These are phyloP conservation scores for Agaricus blazei DNA, from an alignment of 768 basidiomycete species.

Conservation along the genomic window DNA sequence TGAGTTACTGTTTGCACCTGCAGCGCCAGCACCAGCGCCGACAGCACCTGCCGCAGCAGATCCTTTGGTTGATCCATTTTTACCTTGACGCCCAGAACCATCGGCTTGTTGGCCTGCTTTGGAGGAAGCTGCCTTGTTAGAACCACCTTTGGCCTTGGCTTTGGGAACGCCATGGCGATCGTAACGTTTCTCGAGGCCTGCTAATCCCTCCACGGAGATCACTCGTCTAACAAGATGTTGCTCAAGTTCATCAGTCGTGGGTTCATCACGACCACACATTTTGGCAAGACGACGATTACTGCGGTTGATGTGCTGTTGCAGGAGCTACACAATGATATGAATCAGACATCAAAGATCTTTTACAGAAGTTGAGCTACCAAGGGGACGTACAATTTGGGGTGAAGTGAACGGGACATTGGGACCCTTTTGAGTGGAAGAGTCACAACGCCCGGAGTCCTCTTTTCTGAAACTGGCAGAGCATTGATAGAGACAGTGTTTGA, in stretches of 20 bases:
- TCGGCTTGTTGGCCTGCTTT: constrained; percentile 5
- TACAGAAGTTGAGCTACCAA: background rate
- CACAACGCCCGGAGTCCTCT: constrained; percentile 25
- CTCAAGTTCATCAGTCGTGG: constrained; percentile 29
- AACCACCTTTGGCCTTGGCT: constrained; percentile 1
- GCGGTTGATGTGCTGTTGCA: constrained; percentile 59
- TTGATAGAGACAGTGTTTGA: constrained; percentile 29
- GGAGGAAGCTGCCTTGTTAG: constrained; percentile 22
- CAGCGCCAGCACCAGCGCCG: background rate
- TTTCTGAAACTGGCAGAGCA: constrained; percentile 35
- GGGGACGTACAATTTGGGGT: constrained; percentile 29
- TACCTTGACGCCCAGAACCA: background rate
- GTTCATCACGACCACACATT: constrained; percentile 47
- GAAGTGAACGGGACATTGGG: constrained; percentile 19
- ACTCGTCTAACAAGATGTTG: constrained; percentile 35
- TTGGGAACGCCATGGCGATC: constrained; percentile 20
- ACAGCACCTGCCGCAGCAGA: background rate
- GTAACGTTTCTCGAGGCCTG: constrained; percentile 25
- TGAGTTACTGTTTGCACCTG: background rate
- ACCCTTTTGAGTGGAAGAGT: constrained; percentile 41
- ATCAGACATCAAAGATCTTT: background rate
- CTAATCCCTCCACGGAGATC: constrained; percentile 26
- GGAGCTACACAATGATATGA: constrained; percentile 29
- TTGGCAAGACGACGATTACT: constrained; percentile 47
- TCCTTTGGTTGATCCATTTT: background rate